Base-by-base conservation (phyloP, 163 green algal species). In the Prototheca cutis region DNA sequence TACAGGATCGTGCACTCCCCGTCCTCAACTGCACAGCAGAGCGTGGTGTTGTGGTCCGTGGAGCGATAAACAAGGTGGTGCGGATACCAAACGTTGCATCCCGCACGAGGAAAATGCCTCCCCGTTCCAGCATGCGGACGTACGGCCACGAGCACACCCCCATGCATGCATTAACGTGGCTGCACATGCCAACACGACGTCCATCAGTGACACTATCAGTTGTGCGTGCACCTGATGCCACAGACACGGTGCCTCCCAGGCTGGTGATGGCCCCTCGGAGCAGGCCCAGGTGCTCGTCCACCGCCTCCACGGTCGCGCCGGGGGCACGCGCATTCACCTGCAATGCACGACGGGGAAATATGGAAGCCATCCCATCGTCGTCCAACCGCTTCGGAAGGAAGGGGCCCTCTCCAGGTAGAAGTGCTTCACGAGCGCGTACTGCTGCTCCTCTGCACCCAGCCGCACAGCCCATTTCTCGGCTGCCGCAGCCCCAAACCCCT, bases 221-320 rank as follows among this genome's bases (percentile, higher is more conserved):
- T 18, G 1, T 0, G 4, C 18, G 17, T 48, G 47, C 55, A 42
- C 42, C 39, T 7, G 39, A 39, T 42, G 78, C 24, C 48, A 94
- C 84, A 61, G 86, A 66, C 53, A 95, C 87, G 10, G 29, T 77
- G 31, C 83, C 89, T 6, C 84, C 84, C 62, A 89, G 89, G 30
- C 62, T 67, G 19, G 45, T 48, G 53, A 96, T 87, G 18, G 87
- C 89, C 6, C 77, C 74, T 28, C 89, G 61, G 60, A 96, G 70
- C 69, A 87, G 81, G 69, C 94, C 80, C 19, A 96, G 76, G 65
- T 91, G 82, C 30, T 57, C 52, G 66, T 96, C 75, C 28, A 96
- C 76, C 2, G 63, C 63, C 2, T 70, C 76, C 1, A 78, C 56
- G 0, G 64, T 85, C 29, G 81, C 82, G 17, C 55, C 58, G 6